Conservation (phyloP, 345 rosid species). For the Rhodamnia argentea region DNA sequence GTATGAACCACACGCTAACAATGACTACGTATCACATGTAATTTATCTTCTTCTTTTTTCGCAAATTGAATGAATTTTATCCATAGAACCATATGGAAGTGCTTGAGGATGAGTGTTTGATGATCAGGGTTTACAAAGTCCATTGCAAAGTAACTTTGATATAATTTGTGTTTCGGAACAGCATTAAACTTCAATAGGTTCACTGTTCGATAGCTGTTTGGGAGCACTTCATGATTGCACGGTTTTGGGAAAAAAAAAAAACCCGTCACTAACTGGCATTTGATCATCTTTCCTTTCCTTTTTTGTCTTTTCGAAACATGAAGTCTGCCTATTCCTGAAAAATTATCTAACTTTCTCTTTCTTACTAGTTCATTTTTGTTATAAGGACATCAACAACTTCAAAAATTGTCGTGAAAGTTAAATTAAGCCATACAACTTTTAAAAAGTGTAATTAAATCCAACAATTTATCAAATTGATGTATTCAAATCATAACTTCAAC, state of each 20-base stretch:
- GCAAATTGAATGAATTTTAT: neutral
- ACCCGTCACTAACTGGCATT: neutral
- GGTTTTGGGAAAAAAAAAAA: neutral
- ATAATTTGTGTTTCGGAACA: neutral
- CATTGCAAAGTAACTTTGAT: neutral
- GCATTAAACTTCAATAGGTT: neutral
- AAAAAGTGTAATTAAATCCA: fast-evolving
- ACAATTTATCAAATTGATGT: no score
- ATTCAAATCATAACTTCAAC: fast-evolving
- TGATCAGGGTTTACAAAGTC: neutral
- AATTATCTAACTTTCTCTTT: neutral
- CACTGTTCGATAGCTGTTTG: neutral
- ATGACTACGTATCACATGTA: neutral
- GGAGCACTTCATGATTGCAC: neutral
- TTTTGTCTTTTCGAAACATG: neutral
- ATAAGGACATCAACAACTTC: neutral
- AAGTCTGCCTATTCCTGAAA: neutral
- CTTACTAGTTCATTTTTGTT: neutral
- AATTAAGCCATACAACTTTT: neutral
- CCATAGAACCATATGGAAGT: neutral
- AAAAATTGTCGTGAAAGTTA: fast-evolving
- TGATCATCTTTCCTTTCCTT: neutral
- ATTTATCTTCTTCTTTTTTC: neutral
- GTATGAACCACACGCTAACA: no score
- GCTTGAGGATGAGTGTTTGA: neutral